A percentile compares a stretch with the other conserved stretches of the same genome.
Conservation (phyloP, 768 basidiomycete species). For the Vishniacozyma victoriae region DNA sequence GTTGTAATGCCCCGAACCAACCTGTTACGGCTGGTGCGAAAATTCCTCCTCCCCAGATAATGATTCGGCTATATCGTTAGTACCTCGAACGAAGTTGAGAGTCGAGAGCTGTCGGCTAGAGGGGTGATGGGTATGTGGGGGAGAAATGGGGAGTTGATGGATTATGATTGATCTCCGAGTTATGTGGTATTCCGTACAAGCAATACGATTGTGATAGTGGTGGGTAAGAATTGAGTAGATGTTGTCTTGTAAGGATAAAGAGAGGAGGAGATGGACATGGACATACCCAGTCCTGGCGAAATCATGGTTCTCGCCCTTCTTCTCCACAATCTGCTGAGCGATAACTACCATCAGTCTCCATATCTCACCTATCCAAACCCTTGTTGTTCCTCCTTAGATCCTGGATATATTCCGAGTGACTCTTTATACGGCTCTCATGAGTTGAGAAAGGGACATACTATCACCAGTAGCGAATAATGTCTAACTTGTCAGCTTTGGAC, state of each 20-base stretch:
- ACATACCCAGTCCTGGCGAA: constrained; percentile 42
- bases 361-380: too few species aligned
- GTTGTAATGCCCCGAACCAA: constrained; percentile 71
- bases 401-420: too few species aligned
- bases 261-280: too few species aligned
- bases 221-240: too few species aligned
- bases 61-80: constrained; percentile 28
- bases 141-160: too few species aligned
- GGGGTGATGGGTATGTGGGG: background rate
- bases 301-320: constrained; percentile 66
- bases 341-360: constrained; percentile 63
- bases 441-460: too few species aligned
- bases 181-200: background rate
- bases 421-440: too few species aligned
- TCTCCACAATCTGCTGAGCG: constrained; percentile 79
- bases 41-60: constrained; percentile 63
- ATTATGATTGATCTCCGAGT: too few species aligned
- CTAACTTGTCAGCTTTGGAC: background rate
- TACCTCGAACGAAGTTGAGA: background rate
- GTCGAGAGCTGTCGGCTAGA: background rate
- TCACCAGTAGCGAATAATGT: constrained; percentile 42
- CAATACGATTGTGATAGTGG: background rate
- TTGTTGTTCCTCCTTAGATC: too few species aligned
- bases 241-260: too few species aligned
- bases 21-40: constrained; percentile 77